Base-by-base conservation (phyloP, 2,329 filamentous ascomycete genomes). In the Pseudocercospora crystallina region DNA sequence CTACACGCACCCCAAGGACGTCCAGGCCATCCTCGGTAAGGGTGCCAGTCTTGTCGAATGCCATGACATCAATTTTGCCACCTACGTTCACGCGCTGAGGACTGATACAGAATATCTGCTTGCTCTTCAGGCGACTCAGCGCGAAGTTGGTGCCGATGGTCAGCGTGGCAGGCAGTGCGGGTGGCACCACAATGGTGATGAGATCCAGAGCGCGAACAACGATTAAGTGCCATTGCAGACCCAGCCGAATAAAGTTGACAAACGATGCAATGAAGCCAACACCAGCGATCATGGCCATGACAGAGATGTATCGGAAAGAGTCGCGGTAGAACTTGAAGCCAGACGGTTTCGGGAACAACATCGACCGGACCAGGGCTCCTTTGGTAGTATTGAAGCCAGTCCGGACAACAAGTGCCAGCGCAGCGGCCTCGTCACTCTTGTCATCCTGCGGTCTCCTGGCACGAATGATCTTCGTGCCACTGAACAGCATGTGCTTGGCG, bases 41-140 rank as follows among this genome's bases (percentile, higher is more conserved):
- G 0, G 94, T 99, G n/a, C 94, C 94, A 0, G 94, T 99, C 73
- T 99, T 99, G 73, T 99, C 94, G 59, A 99, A 99, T 71, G 92
- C 96, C 73, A 99, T 88, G 9, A 97, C 83, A 66, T 99, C 94
- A 3, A 99, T 75, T 70, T 97, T 97, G 43, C 95, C 94, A 12
- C 89, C 94, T 5, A 99, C 90, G 64, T 97, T 99, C 49, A 99
- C 92, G 63, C 94, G 83, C 65, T 99, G 94, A 0, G 95, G 94
- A 60, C 92, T 97, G 64, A 97, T 99, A 66, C 94, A 99, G 66
- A 96, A 99, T 33, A 99, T 96, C 37, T 90, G 81, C 68, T 95
- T 91, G 57, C 85, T 83, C 71, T 90, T 96, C 29, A 99, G 77
- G 20, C 94, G 83, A 9, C 82, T 85, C 1, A 99, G 76, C 2